Base-by-base conservation (phyloP, 2,329 filamentous ascomycete species). In the Colletotrichum chrysophilum region DNA sequence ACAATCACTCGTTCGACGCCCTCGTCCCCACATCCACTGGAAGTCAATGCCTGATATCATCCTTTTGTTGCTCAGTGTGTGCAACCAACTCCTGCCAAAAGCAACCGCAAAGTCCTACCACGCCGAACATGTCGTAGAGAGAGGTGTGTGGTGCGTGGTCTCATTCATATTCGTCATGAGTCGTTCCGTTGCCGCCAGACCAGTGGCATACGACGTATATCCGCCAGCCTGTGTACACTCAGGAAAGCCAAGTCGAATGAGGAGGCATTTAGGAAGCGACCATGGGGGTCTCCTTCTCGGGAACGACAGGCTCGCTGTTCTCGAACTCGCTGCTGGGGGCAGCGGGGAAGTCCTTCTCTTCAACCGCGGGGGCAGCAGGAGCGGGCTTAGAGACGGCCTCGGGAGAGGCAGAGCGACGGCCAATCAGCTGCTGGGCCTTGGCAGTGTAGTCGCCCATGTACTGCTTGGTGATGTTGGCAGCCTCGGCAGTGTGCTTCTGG, bases 391-490 rank as follows among this genome's bases (percentile, higher is more conserved):
- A 79, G 66, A 83, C 81, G 77, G 83, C 80, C 79, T 87, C 85
- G 70, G 87, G 84, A 52, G 87, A 86, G 71, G 85, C 81, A 21
- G 85, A 84, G 76, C 85, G 86, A 79, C 89, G 88, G 74, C 89
- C 88, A 79, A 94, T 88, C 82, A 93, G 86, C 79, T 90, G 87
- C 85, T 93, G 92, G 71, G 93, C 92, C 89, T 94, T 94, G 82
- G 89, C 87, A 32, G 91, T 91, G 84, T 94, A 93, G 81, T 94
- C 92, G 55, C 91, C 91, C 80, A 93, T 88, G 80, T 93, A 93
- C 83, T 93, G 89, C 88, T 93, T 94, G 81, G 92, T 91, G 55
- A 92, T 85, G 80, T 90, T 87, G 66, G 92, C 90, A 78, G 92
- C 91, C 79, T 92, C 89, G 67, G 89, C 87, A 64, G 92, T 92